Conservation (phyloP, 2,329 filamentous ascomycete species). For the Pyrenophora seminiperda region DNA sequence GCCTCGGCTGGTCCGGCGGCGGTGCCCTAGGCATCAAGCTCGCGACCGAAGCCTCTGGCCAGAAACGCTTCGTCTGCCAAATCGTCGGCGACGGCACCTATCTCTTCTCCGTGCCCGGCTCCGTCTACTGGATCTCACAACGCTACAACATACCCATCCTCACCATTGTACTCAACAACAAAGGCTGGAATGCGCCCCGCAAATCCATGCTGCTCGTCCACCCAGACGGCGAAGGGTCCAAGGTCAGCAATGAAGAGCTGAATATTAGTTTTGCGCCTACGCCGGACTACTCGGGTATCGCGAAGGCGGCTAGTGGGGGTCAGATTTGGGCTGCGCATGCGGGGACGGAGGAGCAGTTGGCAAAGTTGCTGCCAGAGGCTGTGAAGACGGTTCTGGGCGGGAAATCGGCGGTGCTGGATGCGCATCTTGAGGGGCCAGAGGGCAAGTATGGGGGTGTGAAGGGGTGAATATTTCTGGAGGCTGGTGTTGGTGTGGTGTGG, state of each 20-base stretch:
- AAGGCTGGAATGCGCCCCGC: conserved; percentile 71
- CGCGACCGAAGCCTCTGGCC: conserved; percentile 60
- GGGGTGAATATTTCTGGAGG: no score
- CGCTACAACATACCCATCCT: conserved; percentile 69
- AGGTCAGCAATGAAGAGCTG: conserved; percentile 66
- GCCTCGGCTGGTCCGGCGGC: conserved; percentile 80
- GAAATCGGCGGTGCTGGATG: conserved; percentile 66
- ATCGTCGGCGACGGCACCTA: conserved; percentile 72
- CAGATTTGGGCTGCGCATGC: conserved; percentile 66
- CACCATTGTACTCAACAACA: conserved; percentile 71
- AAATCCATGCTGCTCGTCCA: conserved; percentile 68
- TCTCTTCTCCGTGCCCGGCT: conserved; percentile 68
- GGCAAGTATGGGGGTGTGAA: conserved; percentile 57
- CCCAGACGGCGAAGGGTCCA: conserved; percentile 65
- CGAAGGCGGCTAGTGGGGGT: conserved; percentile 67
- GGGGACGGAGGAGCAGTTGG: conserved; percentile 61
- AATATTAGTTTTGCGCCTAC: conserved; percentile 70
- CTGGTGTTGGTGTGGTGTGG: no score
- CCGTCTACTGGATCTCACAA: conserved; percentile 71
- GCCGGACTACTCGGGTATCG: conserved; percentile 71
- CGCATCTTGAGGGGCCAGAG: conserved; percentile 61
- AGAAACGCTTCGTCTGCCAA: conserved; percentile 47
- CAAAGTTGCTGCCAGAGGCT: conserved; percentile 61
- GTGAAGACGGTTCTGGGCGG: conserved; percentile 63
- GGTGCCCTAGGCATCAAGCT: conserved; percentile 77